Evolutionary conservation across 2,329 filamentous ascomycete species (phyloP).

Genomic region (Fusarium equiseti): DNA sequence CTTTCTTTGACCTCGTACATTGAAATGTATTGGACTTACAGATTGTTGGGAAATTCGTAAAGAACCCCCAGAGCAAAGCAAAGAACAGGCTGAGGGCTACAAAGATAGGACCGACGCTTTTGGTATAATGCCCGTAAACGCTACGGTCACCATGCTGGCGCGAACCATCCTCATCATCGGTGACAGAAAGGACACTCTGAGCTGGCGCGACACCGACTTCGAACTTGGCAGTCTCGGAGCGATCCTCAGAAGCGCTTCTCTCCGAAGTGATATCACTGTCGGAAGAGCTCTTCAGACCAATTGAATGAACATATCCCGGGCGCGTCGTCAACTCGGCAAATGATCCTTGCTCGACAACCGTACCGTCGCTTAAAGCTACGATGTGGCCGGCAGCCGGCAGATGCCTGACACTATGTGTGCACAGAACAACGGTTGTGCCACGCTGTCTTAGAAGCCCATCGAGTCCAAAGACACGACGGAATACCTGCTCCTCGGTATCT

Average conservation of each 20-base stretch:
- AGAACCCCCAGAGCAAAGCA: slow-evolving; percentile 52
- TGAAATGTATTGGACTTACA: background rate
- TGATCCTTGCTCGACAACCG: slow-evolving; percentile 56
- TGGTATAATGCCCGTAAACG: slow-evolving; percentile 53
- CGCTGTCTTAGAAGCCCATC: slow-evolving; percentile 55
- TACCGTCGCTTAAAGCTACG: slow-evolving; percentile 58
- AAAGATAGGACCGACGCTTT: slow-evolving; percentile 42
- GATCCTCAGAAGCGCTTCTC: background rate
- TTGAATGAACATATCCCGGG: slow-evolving; percentile 54
- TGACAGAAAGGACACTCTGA: background rate
- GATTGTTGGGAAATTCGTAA: slow-evolving; percentile 13
- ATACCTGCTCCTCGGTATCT: slow-evolving; percentile 58
- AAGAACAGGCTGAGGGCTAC: slow-evolving; percentile 45
- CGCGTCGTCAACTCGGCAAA: slow-evolving; percentile 47
- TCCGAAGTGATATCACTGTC: background rate
- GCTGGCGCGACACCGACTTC: background rate
- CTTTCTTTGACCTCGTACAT: too few species aligned
- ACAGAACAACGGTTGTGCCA: slow-evolving; percentile 57
- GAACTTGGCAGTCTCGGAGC: background rate
- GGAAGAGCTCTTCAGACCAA: slow-evolving; percentile 48
- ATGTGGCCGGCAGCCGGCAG: slow-evolving; percentile 59
- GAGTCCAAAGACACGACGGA: slow-evolving; percentile 57
- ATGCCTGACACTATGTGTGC: slow-evolving; percentile 50
- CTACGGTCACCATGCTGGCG: slow-evolving; percentile 50
- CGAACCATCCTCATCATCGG: slow-evolving; percentile 31